A percentile compares a stretch with the other conserved stretches of the same genome.
Conservation (phyloP, 768 basidiomycete species). For the Auriscalpium vulgare region DNA sequence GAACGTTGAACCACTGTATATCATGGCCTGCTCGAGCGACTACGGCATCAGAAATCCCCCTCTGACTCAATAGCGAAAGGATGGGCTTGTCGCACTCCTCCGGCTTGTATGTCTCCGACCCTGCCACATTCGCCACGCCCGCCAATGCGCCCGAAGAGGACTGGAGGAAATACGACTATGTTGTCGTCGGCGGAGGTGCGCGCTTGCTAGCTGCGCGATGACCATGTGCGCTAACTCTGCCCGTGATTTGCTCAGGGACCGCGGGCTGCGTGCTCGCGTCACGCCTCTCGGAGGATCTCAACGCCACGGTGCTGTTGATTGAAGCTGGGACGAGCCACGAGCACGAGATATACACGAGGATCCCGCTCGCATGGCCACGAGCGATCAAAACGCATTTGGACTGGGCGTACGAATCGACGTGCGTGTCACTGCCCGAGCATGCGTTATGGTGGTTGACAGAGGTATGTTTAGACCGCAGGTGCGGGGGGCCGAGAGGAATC, state of each 20-base stretch:
- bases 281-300: constrained; percentile 47
- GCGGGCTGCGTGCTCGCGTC: constrained; percentile 55
- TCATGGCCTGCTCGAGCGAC: too few relatives aligned
- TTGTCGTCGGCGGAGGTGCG: constrained; percentile 29
- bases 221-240: neutral
- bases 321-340: constrained; percentile 43
- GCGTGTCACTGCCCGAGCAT: neutral
- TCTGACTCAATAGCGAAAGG: neutral
- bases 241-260: constrained; percentile 33
- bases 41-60: neutral
- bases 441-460: neutral
- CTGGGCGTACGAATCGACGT: constrained; percentile 10
- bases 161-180: constrained; percentile 22
- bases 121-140: neutral
- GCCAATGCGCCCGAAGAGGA: neutral
- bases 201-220: neutral
- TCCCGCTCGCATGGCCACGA: constrained; percentile 13
- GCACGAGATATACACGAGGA: constrained; percentile 1
- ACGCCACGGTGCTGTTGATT: constrained; percentile 43
- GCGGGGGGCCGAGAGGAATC: constrained; percentile 1
- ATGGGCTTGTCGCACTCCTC: neutral
- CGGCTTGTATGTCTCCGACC: neutral
- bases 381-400: constrained; percentile 6
- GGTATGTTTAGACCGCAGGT: constrained; percentile 1
- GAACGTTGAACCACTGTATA: too few relatives aligned